Evolutionary conservation across 1,284 basidiomycete genomes (phyloP).

Genomic region (Tylopilus sp.): DNA sequence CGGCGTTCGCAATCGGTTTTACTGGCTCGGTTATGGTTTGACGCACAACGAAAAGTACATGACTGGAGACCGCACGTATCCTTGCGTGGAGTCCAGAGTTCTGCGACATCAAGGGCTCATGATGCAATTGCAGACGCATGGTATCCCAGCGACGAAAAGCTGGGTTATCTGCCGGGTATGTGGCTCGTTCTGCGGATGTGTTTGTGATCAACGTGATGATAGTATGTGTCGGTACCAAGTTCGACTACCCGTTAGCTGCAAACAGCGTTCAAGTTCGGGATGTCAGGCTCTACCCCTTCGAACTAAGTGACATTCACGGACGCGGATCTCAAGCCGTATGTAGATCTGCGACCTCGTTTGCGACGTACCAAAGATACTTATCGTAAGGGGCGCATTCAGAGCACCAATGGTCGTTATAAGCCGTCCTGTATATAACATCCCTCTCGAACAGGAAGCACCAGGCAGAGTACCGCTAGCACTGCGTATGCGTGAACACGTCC

Average conservation of each 20-base stretch:
- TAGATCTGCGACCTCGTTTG: no score
- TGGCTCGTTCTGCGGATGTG: neutral
- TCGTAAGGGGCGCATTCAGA: no score
- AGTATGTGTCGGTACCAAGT: neutral
- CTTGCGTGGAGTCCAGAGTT: neutral
- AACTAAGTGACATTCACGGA: no score
- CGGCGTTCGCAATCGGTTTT: conserved; percentile 43
- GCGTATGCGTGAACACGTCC: no score
- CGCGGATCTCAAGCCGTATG: no score
- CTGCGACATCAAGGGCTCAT: neutral
- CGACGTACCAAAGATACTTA: no score
- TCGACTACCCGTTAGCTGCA: neutral
- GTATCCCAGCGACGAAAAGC: conserved; percentile 43
- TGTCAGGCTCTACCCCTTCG: neutral
- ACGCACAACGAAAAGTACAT: conserved; percentile 43
- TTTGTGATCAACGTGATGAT: neutral
- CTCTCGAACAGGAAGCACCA: no score
- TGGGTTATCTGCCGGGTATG: conserved; percentile 33
- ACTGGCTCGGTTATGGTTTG: conserved; percentile 59
- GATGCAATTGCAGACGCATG: conserved; percentile 39
- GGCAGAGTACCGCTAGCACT: no score
- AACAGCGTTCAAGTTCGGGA: neutral
- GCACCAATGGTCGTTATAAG: no score
- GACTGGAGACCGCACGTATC: conserved; percentile 45
- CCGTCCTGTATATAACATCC: no score